A percentile compares a stretch with the other conserved stretches of the same genome.
Conservation (phyloP, 148 eudicot genomes). For the Vaccinium myrtillus region DNA sequence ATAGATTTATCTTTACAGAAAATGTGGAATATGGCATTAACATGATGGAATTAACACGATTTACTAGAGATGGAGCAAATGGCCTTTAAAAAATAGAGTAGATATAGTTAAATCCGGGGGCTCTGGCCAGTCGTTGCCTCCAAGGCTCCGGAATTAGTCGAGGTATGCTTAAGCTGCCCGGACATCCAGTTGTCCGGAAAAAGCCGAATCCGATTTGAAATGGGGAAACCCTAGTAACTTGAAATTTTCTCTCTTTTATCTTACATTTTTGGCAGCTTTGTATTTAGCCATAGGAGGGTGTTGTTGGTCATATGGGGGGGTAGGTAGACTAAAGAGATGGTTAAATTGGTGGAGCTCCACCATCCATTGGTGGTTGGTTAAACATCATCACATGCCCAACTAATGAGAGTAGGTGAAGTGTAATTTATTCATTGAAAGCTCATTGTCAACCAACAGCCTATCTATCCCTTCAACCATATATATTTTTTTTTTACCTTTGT, state of each 20-base stretch:
- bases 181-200: background rate
- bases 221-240: background rate
- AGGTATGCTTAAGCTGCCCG: too few relatives aligned
- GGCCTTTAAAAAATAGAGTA: too few relatives aligned
- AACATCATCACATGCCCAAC: background rate
- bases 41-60: too few relatives aligned
- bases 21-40: background rate
- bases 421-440: background rate
- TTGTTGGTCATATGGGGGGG: background rate
- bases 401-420: background rate
- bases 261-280: background rate
- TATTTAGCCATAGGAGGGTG: background rate
- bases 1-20: background rate
- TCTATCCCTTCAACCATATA: background rate
- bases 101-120: too few relatives aligned
- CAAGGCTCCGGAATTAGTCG: too few relatives aligned
- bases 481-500: background rate
- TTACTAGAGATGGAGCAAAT: too few relatives aligned
- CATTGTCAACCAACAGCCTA: background rate
- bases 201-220: background rate
- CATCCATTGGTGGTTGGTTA: background rate
- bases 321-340: background rate
- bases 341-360: background rate
- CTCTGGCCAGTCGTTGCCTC: fast-evolving
- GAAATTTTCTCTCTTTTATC: background rate